Evolutionary conservation across 2,329 filamentous ascomycete species (phyloP).

Genomic region (Aspergillus texensis): DNA sequence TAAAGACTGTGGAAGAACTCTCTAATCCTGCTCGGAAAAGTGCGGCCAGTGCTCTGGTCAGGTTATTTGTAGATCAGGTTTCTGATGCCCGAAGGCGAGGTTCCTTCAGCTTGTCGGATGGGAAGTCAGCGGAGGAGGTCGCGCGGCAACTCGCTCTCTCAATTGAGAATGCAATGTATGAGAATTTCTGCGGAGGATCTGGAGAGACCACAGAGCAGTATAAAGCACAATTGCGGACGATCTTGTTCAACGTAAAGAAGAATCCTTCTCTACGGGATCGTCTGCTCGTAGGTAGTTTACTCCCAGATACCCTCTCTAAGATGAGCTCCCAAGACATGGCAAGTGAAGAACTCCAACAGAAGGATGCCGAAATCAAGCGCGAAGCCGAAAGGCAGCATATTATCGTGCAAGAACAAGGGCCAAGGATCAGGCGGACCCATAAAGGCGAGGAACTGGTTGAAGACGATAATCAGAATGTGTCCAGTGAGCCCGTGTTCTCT

Average conservation of each 20-base stretch:
- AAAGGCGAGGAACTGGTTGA: conserved; percentile 93
- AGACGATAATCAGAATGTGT: conserved; percentile 60
- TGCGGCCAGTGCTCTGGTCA: conserved; percentile 70
- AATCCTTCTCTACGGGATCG: conserved; percentile 78
- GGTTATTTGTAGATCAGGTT: conserved; percentile 68
- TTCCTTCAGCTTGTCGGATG: conserved; percentile 64
- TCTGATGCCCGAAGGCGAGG: conserved; percentile 67
- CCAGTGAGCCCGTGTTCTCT: conserved; percentile 52
- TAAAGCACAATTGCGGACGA: conserved; percentile 68
- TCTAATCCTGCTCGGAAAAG: conserved; percentile 68
- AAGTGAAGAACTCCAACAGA: conserved; percentile 79
- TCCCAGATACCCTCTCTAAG: conserved; percentile 74
- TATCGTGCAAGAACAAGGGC: conserved; percentile 73
- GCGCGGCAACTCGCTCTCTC: conserved; percentile 73
- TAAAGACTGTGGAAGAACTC: conserved; percentile 49
- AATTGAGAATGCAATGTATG: conserved; percentile 72
- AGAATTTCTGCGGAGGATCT: conserved; percentile 52
- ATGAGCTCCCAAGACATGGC: conserved; percentile 93
- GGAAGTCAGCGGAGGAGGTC: conserved; percentile 64
- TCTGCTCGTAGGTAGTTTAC: conserved; percentile 71
- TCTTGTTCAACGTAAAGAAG: conserved; percentile 85
- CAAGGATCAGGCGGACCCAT: conserved; percentile 84
- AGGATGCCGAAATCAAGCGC: conserved; percentile 58
- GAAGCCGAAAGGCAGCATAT: conserved; percentile 69
- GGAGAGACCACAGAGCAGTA: conserved; percentile 60